Evolutionary conservation across 768 basidiomycete genomes (phyloP), one percentile per base, ranked within the genome.

Genomic region (Clathrus columnatus): DNA sequence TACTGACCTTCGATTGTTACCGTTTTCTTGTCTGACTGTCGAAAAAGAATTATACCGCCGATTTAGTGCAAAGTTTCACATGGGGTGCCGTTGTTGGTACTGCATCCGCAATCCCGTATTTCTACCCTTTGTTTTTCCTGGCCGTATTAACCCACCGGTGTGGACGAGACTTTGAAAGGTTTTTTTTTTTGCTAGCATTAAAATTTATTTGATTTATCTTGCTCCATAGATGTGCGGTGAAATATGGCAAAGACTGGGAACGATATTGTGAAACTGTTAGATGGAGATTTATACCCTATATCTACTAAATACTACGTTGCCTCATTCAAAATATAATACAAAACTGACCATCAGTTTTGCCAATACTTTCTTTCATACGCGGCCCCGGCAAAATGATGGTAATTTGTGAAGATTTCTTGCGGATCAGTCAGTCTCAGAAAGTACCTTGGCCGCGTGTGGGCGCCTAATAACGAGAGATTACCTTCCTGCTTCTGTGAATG

Each of bases 231-330:
- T 92, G 93, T 69, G 83, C 84, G 2, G 68, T 79, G 61, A 97
- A 97, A 72, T 97, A 96, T 64, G 91, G 91, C 28, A 90, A 93
- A 61, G 93, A 96, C 67, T 96, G 92, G 91, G 89, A 91, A 18
- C 79, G 80, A 49, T 92, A 93, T 68, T 95, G 91, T 69, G 68
- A 80, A 58, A 76, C 91, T 55, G 93, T 96, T 64, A 86, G 83
- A 67, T 95, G 83, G 72, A 91, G 86, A 68, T 96, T 92, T 66
- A 91, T 96, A 45, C 91, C 91, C 17, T 81, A 81, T 32, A 67
- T 96, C 57, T 97, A 93, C 70, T 96, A 77, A 65, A 43, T 48
- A 44, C 30, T 6, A 36, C n/a, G 36, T 14, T n/a, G 36, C n/a
- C 36, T 14, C 36, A 36, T 36, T 36, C 10, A n/a, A 36, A n/a